Base-by-base conservation (phyloP, 306 rosid genomes). In the Dalbergia cochinchinensis region DNA sequence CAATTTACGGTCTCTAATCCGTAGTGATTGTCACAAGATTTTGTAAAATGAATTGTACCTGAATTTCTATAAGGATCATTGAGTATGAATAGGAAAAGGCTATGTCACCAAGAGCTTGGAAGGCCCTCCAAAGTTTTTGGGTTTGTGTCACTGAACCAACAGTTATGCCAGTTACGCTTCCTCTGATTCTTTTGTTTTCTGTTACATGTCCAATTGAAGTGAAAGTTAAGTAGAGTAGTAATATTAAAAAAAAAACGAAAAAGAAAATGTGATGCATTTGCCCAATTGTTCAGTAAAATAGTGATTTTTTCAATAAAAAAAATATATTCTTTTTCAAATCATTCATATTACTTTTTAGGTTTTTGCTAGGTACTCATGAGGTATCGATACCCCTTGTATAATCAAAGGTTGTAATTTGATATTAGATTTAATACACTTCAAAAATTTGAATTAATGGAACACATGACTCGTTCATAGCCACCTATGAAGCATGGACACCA, bases 1-100 rank as follows among this genome's bases (percentile, higher is more conserved):
- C 4, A 45, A 11, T 1, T 45, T 10, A 9, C 42, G 15, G 19
- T 4, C 3, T 19, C 14, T 0, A 26, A 26, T 37, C 7, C 5
- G 41, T 37, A 6, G 6, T 41, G 33, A 41, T 11, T 73, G 8
- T 9, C 3, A 35, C 1, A 42, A 34, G 14, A 14, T 51, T 42
- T 34, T 4, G 31, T 5, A 19, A 45, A 53, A 74, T 69, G 22
- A 58, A 31, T 11, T 63, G 14, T 76, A 86, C 89, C 89, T 84
- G 86, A 74, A 87, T 83, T 78, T 87, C 90, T 26, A 84, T 74
- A 12, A 87, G 90, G 77, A 87, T 84, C 82, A 81, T 69, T 39
- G 90, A 80, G 44, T 77, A 87, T n/a, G 90, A 87, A 77, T 83
- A 87, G 18, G 90, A 82, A 82, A 87, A 86, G 14, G 90, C 87